Conservation (phyloP, 345 rosid genomes). For the Brassica rapa region DNA sequence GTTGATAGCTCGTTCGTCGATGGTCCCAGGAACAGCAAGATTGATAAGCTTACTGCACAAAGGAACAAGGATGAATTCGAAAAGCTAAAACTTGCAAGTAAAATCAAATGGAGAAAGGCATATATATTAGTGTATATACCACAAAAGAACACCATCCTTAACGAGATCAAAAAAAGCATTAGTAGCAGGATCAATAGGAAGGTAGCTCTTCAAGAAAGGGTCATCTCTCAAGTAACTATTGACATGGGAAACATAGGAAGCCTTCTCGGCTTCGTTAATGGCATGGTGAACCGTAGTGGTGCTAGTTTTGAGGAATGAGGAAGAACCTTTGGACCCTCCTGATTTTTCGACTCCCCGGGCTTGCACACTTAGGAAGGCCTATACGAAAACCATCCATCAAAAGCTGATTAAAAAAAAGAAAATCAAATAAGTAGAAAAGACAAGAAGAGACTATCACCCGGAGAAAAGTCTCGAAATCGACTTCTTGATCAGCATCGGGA, state of each 20-base stretch:
- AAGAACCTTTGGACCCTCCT: slow-evolving; percentile 60
- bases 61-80: slow-evolving; percentile 14
- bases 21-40: slow-evolving; percentile 95
- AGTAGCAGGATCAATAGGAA: slow-evolving; percentile 84
- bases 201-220: slow-evolving; percentile 73
- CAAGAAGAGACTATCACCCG: slow-evolving; percentile 49
- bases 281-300: slow-evolving; percentile 92
- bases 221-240: slow-evolving; percentile 83
- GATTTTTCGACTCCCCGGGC: slow-evolving; percentile 51
- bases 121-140: slow-evolving; percentile 44
- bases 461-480: slow-evolving; percentile 87
- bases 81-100: neutral
- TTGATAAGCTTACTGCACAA: slow-evolving; percentile 92
- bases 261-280: slow-evolving; percentile 82
- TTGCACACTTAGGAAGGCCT: slow-evolving; percentile 81
- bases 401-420: neutral
- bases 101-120: neutral
- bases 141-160: slow-evolving; percentile 91
- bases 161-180: slow-evolving; percentile 86
- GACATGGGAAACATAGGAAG: slow-evolving; percentile 91
- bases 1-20: slow-evolving; percentile 97
- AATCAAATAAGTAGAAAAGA: neutral
- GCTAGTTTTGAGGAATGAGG: slow-evolving; percentile 80
- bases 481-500: slow-evolving; percentile 53
- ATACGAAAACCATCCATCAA: neutral